A percentile compares a stretch with the other conserved stretches of the same genome.
Evolutionary conservation across 495 filamentous ascomycete species (phyloP).

Genomic region (Sphaerosporella brunnea): DNA sequence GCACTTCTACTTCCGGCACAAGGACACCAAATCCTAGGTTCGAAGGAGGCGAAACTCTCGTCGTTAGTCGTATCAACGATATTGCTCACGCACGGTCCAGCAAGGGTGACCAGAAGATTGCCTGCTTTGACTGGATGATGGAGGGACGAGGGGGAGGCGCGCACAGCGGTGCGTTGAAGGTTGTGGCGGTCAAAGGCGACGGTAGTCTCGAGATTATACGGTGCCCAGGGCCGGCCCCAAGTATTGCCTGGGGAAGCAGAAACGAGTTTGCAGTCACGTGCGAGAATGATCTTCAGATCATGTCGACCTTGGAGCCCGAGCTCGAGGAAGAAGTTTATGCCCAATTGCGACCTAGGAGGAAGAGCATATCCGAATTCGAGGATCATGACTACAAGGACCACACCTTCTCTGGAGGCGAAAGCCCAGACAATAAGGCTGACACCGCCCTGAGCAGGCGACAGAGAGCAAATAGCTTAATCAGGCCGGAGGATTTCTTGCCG

Average conservation of each 20-base stretch:
- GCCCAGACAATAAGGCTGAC: constrained; percentile 7
- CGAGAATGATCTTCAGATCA: constrained; percentile 19
- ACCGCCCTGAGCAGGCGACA: constrained; percentile 13
- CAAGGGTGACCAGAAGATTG: constrained; percentile 43
- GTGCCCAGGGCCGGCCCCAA: constrained; percentile 12
- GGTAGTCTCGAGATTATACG: constrained; percentile 15
- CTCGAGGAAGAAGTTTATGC: neutral
- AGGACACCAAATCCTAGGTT: constrained; percentile 13
- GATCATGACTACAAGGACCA: neutral
- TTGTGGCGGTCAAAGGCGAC: constrained; percentile 11
- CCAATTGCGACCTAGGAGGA: neutral
- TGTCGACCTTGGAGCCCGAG: constrained; percentile 9
- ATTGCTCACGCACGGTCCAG: constrained; percentile 17
- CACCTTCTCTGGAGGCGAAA: constrained; percentile 3
- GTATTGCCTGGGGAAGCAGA: constrained; percentile 18
- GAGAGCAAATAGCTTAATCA: constrained; percentile 12
- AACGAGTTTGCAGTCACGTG: constrained; percentile 21
- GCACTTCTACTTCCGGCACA: constrained; percentile 7
- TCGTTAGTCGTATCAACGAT: constrained; percentile 20
- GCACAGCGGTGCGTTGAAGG: neutral
- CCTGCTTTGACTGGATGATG: constrained; percentile 75
- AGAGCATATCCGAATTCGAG: constrained; percentile 2
- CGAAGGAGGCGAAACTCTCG: constrained; percentile 15
- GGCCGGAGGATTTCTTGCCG: constrained; percentile 21
- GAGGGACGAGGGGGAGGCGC: constrained; percentile 26